Base-by-base conservation (phyloP, 768 basidiomycete species). In the Brasilioporus rufonigricans region DNA sequence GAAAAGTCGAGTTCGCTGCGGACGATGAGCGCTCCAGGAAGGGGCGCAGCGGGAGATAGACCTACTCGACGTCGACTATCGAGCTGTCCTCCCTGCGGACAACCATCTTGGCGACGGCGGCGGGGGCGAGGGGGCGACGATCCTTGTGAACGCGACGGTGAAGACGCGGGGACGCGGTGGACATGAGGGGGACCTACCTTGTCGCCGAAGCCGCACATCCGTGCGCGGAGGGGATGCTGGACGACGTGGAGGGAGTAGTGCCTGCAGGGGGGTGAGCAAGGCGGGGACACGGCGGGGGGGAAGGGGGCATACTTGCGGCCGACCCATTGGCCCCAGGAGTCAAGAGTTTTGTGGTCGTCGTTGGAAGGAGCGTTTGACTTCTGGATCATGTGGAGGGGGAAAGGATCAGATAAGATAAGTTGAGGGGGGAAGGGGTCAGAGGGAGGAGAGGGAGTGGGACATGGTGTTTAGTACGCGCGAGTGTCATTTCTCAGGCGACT, bases 201-300 rank as follows among this genome's bases (percentile, higher is more conserved):
- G 77, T 97, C 93, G 43, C 94, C 94, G 71, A 96, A 95, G 12
- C 95, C 95, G 69, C 94, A 96, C 87, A 95, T 95, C 60, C 94
- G 83, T 1, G 94, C 95, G 40, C 94, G 84, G 44, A 91, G 71
- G 38, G 95, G 94, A 62, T 95, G 84, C 68, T 97, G 95, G 4
- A 91, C 81, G 63, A 95, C 82, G 60, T 91, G 86, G 39, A 96
- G 80, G 14, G 86, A 83, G 71, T 95, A 95, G 67, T 88, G 78
- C 66, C 91, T 93, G 63, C 3, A 1, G 27, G 49, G 0, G 53
- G 13, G 60, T 50, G 36, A 63, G 36, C n/a, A 16, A n/a, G 51
- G 31, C 18, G 44, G 29, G 11, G 12, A n/a, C n/a, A n/a, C n/a
- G n/a, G n/a, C n/a, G 13, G 41, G 31, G 3, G 44, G 21, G 35